These are phyloP conservation scores for Boletus coccyginus DNA, from an alignment of 768 basidiomycete species.

Conservation along the genomic window DNA sequence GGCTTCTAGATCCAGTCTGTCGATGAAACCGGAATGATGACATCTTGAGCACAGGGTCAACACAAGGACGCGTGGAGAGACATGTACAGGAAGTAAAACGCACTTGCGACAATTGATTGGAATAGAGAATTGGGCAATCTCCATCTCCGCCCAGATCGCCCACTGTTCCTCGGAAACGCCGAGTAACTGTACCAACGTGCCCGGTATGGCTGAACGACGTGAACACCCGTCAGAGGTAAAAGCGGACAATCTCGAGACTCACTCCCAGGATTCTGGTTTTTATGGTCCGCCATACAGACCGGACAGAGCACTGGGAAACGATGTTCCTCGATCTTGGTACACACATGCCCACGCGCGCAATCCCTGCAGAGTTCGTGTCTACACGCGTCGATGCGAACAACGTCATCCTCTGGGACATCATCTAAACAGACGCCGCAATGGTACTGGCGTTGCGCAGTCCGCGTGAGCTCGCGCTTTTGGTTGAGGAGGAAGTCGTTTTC, in stretches of 20 bases:
- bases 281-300: conserved; percentile 41
- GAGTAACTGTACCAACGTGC: conserved; percentile 37
- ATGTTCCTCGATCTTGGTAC: conserved; percentile 48
- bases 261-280: conserved; percentile 31
- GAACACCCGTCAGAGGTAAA: not conserved
- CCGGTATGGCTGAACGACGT: conserved; percentile 35
- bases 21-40: conserved; percentile 47
- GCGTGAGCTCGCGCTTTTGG: conserved; percentile 33
- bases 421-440: conserved; percentile 60
- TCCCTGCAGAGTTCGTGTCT: conserved; percentile 52
- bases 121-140: conserved; percentile 42
- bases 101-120: conserved; percentile 50
- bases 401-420: conserved; percentile 39
- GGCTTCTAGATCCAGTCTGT: conserved; percentile 43
- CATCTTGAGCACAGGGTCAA: conserved; percentile 39
- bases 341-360: conserved; percentile 45
- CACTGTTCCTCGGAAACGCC: conserved; percentile 46
- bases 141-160: conserved; percentile 43
- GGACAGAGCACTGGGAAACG: conserved; percentile 63
- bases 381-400: conserved; percentile 43
- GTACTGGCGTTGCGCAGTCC: conserved; percentile 37
- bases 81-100: conserved; percentile 6
- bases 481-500: conserved; percentile 37
- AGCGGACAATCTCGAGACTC: not conserved
- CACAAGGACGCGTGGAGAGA: not conserved